Conservation (phyloP, 495 filamentous ascomycete genomes). For the Penicillium tannophilum region DNA sequence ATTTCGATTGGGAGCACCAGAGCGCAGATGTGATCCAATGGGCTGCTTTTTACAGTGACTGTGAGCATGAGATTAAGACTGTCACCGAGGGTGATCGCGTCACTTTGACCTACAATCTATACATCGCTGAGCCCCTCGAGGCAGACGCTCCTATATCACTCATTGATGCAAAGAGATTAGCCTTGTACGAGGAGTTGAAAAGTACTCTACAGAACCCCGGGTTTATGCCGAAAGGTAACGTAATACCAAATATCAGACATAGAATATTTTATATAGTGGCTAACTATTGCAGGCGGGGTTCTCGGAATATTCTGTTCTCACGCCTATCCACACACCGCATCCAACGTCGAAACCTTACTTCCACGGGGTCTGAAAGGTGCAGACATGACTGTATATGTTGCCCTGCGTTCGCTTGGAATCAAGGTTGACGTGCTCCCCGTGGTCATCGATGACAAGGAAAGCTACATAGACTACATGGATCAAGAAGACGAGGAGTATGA, state of each 20-base stretch:
- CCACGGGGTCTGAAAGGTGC: conserved; percentile 39
- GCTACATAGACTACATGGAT: neutral
- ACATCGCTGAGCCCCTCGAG: neutral
- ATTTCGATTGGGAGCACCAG: conserved; percentile 31
- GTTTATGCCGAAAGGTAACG: conserved; percentile 39
- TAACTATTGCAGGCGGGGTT: conserved; percentile 16
- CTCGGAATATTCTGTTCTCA: conserved; percentile 41
- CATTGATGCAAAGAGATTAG: neutral
- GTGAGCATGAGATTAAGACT: conserved; percentile 60
- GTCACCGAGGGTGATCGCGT: conserved; percentile 29
- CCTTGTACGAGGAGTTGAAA: neutral
- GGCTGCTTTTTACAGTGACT: conserved; percentile 65
- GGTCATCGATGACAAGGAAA: neutral
- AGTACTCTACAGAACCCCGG: neutral
- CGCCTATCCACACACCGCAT: conserved; percentile 34
- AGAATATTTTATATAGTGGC: neutral
- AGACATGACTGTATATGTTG: conserved; percentile 26
- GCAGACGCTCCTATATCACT: neutral
- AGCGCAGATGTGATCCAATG: conserved; percentile 44
- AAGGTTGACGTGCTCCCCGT: conserved; percentile 20
- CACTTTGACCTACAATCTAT: neutral
- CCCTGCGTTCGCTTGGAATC: conserved; percentile 19
- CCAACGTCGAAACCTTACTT: conserved; percentile 36
- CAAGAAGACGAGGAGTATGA: neutral
- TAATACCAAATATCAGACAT: neutral